These are phyloP conservation scores for Cryphonectria carpinicola DNA, from an alignment of 2,329 filamentous ascomycete species.

Conservation along the genomic window DNA sequence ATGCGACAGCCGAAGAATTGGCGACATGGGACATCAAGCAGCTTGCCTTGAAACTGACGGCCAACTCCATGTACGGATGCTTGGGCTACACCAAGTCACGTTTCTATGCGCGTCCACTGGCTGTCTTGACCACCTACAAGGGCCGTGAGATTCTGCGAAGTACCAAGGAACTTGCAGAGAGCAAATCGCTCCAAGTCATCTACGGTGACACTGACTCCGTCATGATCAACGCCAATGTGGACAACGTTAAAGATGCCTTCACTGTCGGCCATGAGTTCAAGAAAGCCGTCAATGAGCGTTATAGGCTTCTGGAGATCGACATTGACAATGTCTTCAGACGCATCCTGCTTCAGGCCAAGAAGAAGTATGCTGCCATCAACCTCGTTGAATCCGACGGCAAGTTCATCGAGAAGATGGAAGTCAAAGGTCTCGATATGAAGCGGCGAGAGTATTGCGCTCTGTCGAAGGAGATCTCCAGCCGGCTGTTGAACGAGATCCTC, in stretches of 20 bases:
- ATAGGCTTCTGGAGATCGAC: conserved; percentile 92
- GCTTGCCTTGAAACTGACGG: conserved; percentile 92
- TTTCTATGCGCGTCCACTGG: conserved; percentile 93
- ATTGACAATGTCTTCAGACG: conserved; percentile 97
- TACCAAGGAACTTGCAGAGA: conserved; percentile 94
- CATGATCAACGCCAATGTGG: conserved; percentile 99
- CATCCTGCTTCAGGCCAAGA: conserved; percentile 93
- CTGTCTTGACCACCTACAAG: conserved; percentile 95
- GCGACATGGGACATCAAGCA: conserved; percentile 99
- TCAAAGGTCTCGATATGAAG: conserved; percentile 98
- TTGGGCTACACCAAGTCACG: conserved; percentile 95
- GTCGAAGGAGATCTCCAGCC: conserved; percentile 91
- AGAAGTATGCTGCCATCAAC: conserved; percentile 98
- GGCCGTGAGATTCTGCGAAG: conserved; percentile 95
- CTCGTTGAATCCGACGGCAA: conserved; percentile 88
- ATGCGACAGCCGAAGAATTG: conserved; percentile 81
- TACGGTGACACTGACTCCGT: conserved; percentile 99
- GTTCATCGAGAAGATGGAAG: conserved; percentile 91
- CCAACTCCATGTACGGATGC: conserved; percentile 99
- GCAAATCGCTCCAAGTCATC: conserved; percentile 88
- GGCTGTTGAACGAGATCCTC: conserved; percentile 89
- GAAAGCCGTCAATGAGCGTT: conserved; percentile 89
- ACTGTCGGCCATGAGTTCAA: conserved; percentile 96
- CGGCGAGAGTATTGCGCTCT: conserved; percentile 94
- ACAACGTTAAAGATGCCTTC: conserved; percentile 87